Percentiles rank a stretch among this genome's conserved stretches.
Conservation (phyloP, 2,329 filamentous ascomycete genomes). For the Fusarium irregulare region DNA sequence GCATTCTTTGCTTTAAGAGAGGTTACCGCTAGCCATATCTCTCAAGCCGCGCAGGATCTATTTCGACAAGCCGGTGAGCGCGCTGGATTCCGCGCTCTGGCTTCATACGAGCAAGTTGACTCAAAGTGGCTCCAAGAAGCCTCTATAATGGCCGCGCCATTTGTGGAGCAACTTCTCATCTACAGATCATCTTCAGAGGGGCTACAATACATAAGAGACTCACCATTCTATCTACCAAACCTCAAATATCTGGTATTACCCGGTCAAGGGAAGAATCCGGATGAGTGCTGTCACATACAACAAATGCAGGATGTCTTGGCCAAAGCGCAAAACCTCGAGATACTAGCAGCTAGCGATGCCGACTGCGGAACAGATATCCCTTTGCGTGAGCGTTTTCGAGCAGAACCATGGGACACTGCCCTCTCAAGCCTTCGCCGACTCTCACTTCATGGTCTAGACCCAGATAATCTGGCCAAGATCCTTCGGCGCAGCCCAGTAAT, state of each 20-base stretch:
- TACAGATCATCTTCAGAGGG: constrained; percentile 45
- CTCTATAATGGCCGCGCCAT: constrained; percentile 46
- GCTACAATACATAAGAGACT: constrained; percentile 43
- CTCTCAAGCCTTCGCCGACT: constrained; percentile 41
- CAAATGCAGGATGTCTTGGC: constrained; percentile 45
- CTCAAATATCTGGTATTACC: constrained; percentile 45
- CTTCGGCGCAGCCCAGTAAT: constrained; percentile 41
- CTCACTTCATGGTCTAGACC: constrained; percentile 44
- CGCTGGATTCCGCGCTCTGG: constrained; percentile 42
- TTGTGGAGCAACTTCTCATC: constrained; percentile 44
- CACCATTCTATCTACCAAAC: constrained; percentile 44
- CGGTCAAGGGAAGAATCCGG: constrained; percentile 39
- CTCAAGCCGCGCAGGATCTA: constrained; percentile 37
- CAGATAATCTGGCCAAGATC: constrained; percentile 44
- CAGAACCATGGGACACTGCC: constrained; percentile 43
- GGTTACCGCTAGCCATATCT: constrained; percentile 18
- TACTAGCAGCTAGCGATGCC: constrained; percentile 42
- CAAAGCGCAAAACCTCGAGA: constrained; percentile 44
- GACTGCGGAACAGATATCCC: constrained; percentile 45
- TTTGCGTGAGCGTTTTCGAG: constrained; percentile 41
- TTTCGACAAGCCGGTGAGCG: constrained; percentile 44
- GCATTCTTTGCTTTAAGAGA: constrained; percentile 42
- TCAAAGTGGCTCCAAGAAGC: constrained; percentile 46
- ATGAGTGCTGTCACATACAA: constrained; percentile 46
- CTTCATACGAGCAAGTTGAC: constrained; percentile 41